phyloP scores from a whole-genome alignment of 192 early-diverging fungal species.

The Entophlyctis luteolus region DNA sequence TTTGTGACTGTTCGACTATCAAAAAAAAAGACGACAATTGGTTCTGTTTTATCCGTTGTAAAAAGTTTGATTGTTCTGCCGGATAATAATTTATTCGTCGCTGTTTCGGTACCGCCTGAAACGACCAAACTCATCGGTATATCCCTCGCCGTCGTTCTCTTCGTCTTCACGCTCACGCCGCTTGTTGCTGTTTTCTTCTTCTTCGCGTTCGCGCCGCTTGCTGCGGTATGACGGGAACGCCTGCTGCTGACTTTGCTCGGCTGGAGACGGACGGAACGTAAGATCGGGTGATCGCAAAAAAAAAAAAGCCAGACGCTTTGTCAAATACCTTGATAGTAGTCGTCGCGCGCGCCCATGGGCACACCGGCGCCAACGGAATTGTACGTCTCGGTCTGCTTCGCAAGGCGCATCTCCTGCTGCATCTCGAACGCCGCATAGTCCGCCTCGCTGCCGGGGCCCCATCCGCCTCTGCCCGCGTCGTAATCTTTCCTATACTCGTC shows the following conservation, averaged over 20 bases:
- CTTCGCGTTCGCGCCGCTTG: conserved; percentile 30
- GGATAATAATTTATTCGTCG: no score
- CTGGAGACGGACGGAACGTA: not conserved
- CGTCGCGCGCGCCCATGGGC: conserved; percentile 19
- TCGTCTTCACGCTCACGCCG: conserved; percentile 21
- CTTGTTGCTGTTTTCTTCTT: conserved; percentile 33
- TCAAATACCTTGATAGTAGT: conserved; percentile 19
- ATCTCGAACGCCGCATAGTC: conserved; percentile 18
- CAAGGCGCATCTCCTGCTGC: conserved; percentile 40
- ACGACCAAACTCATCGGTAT: conserved; percentile 31
- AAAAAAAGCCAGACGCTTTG: not conserved
- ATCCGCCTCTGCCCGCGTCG: conserved; percentile 92
- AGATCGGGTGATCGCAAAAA: no score
- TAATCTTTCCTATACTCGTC: conserved; percentile 92
- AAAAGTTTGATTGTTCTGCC: no score
- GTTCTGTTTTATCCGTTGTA: no score
- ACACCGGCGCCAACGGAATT: conserved; percentile 19
- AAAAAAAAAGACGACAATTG: no score
- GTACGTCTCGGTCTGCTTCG: conserved; percentile 65
- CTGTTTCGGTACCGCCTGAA: no score
- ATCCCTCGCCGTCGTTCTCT: conserved; percentile 33
- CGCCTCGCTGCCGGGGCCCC: conserved; percentile 87
- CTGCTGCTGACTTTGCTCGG: not conserved
- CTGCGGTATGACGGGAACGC: conserved; percentile 10
- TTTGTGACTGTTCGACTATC: no score